These are phyloP conservation scores for Ophiocordyceps polyrhachis-furcata DNA, from an alignment of 2,329 filamentous ascomycete species.

Conservation along the genomic window DNA sequence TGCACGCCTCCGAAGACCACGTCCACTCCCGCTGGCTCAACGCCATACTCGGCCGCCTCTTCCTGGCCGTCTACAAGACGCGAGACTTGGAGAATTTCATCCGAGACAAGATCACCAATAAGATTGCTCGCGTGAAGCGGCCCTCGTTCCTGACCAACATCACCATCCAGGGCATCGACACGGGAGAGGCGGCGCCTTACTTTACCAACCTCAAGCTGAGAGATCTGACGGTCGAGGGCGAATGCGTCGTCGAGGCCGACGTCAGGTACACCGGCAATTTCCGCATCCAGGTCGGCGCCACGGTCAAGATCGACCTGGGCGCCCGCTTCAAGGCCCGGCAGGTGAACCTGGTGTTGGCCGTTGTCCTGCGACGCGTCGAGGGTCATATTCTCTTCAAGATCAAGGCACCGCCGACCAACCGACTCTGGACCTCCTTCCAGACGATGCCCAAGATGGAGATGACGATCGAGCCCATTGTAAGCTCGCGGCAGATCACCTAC, in stretches of 20 bases:
- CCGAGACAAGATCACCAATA: conserved; percentile 77
- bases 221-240: conserved; percentile 81
- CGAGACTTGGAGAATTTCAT: conserved; percentile 63
- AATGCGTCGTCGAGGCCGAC: conserved; percentile 73
- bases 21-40: conserved; percentile 87
- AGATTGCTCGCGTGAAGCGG: conserved; percentile 84
- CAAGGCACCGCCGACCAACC: conserved; percentile 89
- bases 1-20: conserved; percentile 86
- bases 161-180: conserved; percentile 63
- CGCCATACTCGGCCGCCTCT: conserved; percentile 72
- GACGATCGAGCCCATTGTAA: conserved; percentile 89
- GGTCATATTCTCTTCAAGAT: conserved; percentile 73
- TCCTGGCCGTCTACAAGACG: conserved; percentile 75
- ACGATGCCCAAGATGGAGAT: conserved; percentile 87
- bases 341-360: conserved; percentile 74
- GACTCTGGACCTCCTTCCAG: conserved; percentile 90
- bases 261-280: conserved; percentile 80
- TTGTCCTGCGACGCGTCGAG: conserved; percentile 66
- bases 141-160: conserved; percentile 79
- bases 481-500: conserved; percentile 88
- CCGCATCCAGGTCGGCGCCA: conserved; percentile 77
- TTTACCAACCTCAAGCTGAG: conserved; percentile 77
- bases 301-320: conserved; percentile 78
- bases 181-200: conserved; percentile 71
- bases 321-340: conserved; percentile 76